Base-by-base conservation (phyloP, 192 early-diverging fungal species). In the Backusella liffmaniae region DNA sequence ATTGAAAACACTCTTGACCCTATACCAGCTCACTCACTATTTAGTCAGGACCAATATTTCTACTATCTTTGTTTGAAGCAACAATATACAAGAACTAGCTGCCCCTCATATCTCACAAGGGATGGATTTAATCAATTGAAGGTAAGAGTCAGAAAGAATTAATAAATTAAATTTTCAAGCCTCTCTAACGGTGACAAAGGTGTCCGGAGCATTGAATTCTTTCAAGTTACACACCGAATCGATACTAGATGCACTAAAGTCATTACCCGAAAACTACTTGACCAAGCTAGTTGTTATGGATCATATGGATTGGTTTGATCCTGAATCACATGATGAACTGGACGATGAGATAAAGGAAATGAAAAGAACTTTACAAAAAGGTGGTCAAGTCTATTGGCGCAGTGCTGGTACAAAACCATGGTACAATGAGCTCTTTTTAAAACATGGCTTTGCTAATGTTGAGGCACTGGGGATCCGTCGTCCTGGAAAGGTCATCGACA, bases 301-400 rank as follows among this genome's bases (percentile, higher is more conserved):
- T 74, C 95, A 96, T 76, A 88, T 96, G 84, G 94, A 96, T 77
- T 95, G 95, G 95, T 95, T 94, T 77, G 81, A 85, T 15, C 75
- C 79, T 7, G 34, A 65, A 5, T 35, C 35, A 35, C 53, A 42
- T 37, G 85, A 88, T 44, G 90, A 94, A 71, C 89, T 92, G 12
- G 89, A 90, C 16, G 84, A 88, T 5, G 95, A 96, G 81, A 89
- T 94, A 42, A 75, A 51, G 9, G 89, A 90, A 13, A 88, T 95
- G 51, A 82, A 87, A n/a, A 74, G 88, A 59, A 89, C 88, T 18
- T 73, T 90, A 8, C 84, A 82, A 5, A 83, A 67, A 5, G 91
- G 90, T 49, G 95, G 93, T 7, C 87, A 87, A 72, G 95, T 92
- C 26, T 90, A 90, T 66, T 96, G 95, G 95, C 84, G 95, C 32